Evolutionary conservation across 441 rosid species (phyloP), one percentile per base, ranked within the genome.

Genomic region (Aquilaria agallochum): DNA sequence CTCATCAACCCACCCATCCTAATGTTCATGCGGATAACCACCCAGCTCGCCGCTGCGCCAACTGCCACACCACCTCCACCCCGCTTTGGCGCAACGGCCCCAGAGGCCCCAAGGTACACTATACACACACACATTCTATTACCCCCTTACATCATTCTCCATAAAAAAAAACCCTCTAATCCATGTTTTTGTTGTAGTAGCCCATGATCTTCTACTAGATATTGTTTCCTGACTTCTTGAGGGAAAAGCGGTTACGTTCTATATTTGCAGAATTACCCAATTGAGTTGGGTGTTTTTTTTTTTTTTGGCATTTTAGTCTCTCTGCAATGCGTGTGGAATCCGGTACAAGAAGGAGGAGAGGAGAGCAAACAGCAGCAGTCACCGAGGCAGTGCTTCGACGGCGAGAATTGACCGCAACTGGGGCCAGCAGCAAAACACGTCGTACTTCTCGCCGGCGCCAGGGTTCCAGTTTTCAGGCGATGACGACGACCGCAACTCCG

Each of bases 1-100:
- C 77, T 56, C 72, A 27, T 27, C 53, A 73, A 0, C 62, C 64
- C 2, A 36, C 6, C 34, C 60, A 51, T 62, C 66, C 65, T 14
- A 73, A 52, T 62, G 56, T 36, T 36, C 7, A 5, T 5, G 5
- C 69, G 32, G 73, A 55, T 53, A 97, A 77, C 62, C 79, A 80
- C 52, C 74, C 90, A 32, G 86, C 93, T 70, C 98, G 99, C 71
- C 91, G 99, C 11, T 95, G 99, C 49, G 92, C 99, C 70, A 95
- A 91, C 73, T 95, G 99, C 48, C 98, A 92, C 81, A 95, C 99
- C 33, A 89, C 98, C 44, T 86, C 97, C 36, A 95, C 99, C 45
- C 99, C 99, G 15, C 88, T 95, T 4, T 95, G 99, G 99, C 77
- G 99, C 65, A 95, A 95, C 45, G 99, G 99, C 15, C 99, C 99